phyloP scores from a whole-genome alignment of 129 eudicot species.

The sunflower (Helianthus annuus) region HanXRQr2.0-SUNRISE NC_035448.2:122589225-122589724 shows the following conservation, averaged over 20 bases:
- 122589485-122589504: no score
- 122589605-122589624: no score
- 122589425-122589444: constrained; percentile 31
- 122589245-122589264: background rate
- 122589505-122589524: no score
- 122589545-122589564: no score
- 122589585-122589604: no score
- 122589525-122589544: no score
- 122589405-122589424: constrained; percentile 63
- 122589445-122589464: background rate
- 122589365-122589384: constrained; percentile 54
- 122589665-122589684: no score
- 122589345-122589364: constrained; percentile 25
- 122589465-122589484: background rate
- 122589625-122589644: no score
- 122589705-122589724: no score
- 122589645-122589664: no score
- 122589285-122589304: background rate
- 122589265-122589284: background rate
- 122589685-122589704: no score
- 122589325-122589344: constrained; percentile 15
- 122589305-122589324: background rate
- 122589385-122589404: constrained; percentile 54
- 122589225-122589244: background rate
- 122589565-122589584: no score